phyloP scores from a whole-genome alignment of 2,329 filamentous ascomycete genomes.

The Fusarium caatingaense region DNA sequence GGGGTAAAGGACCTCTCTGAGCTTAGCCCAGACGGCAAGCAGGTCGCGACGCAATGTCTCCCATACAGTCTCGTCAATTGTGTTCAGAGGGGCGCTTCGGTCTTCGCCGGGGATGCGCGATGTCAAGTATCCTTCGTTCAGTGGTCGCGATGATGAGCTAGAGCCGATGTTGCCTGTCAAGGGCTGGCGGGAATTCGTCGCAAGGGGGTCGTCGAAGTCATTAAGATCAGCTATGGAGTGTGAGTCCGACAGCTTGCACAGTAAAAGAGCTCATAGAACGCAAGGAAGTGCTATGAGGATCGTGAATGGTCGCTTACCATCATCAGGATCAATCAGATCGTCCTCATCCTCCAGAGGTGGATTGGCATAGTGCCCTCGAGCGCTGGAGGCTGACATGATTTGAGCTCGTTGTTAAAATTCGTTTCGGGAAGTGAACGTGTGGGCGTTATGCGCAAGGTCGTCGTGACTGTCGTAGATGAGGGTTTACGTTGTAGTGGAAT shows the following conservation, averaged over 20 bases:
- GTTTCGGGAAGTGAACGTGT: background rate
- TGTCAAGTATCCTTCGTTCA: constrained; percentile 85
- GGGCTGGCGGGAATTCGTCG: constrained; percentile 76
- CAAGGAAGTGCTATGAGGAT: background rate
- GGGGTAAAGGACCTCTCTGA: constrained; percentile 96
- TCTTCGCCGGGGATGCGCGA: constrained; percentile 93
- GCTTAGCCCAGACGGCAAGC: constrained; percentile 95
- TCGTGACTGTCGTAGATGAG: background rate
- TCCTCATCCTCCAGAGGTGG: constrained; percentile 70
- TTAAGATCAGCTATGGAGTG: constrained; percentile 78
- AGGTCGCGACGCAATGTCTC: constrained; percentile 94
- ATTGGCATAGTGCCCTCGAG: constrained; percentile 69
- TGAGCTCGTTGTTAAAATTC: background rate
- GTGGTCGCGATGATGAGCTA: constrained; percentile 63
- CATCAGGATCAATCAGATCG: constrained; percentile 82
- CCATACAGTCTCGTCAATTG: constrained; percentile 98
- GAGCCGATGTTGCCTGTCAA: constrained; percentile 86
- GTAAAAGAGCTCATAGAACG: background rate
- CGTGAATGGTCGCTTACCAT: constrained; percentile 65
- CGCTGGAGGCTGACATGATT: constrained; percentile 60
- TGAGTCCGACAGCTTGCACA: constrained; percentile 26
- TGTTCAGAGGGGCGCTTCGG: constrained; percentile 87
- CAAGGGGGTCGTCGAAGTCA: constrained; percentile 90
- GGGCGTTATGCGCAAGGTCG: background rate
- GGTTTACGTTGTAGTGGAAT: background rate